phyloP scores from a whole-genome alignment of 192 early-diverging fungal species.

The Coemansia sp. region DNA sequence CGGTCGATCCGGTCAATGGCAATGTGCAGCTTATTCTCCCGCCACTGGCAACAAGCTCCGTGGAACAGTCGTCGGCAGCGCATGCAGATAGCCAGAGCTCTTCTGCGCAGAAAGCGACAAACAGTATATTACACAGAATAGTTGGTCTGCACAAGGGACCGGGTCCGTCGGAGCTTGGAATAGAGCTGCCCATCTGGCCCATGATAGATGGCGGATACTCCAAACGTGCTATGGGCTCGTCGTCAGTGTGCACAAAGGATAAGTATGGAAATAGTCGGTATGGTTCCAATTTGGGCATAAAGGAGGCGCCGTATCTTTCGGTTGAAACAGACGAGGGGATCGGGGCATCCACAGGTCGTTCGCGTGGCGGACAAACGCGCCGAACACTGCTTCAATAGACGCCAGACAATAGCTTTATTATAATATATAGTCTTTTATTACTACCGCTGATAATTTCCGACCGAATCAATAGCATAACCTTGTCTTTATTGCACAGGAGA shows the following conservation, averaged over 20 bases:
- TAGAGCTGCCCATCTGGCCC: constrained; percentile 41
- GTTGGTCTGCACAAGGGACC: constrained; percentile 46
- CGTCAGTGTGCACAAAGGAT: not conserved
- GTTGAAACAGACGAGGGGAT: constrained; percentile 44
- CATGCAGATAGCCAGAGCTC: not conserved
- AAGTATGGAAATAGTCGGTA: constrained; percentile 4
- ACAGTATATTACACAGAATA: constrained; percentile 23
- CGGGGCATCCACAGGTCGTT: constrained; percentile 31
- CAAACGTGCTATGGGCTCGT: constrained; percentile 42
- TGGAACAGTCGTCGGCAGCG: not conserved
- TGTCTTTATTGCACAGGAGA: not conserved
- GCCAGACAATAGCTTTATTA: not conserved
- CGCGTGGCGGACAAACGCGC: constrained; percentile 29
- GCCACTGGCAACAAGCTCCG: constrained; percentile 29
- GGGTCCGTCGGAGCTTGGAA: constrained; percentile 24
- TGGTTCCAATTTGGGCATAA: constrained; percentile 24
- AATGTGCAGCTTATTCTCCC: constrained; percentile 59
- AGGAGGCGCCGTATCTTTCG: constrained; percentile 51
- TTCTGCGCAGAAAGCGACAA: too few species aligned
- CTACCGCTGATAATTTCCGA: not conserved
- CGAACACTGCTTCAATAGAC: constrained; percentile 23
- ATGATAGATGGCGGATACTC: constrained; percentile 45
- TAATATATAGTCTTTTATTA: not conserved
- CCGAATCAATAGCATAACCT: not conserved
- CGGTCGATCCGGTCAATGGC: constrained; percentile 61